Percentiles rank a stretch among this genome's conserved stretches.
Evolutionary conservation across 1,284 basidiomycete species (phyloP).

Genomic region (Ustilago bromivora): DNA sequence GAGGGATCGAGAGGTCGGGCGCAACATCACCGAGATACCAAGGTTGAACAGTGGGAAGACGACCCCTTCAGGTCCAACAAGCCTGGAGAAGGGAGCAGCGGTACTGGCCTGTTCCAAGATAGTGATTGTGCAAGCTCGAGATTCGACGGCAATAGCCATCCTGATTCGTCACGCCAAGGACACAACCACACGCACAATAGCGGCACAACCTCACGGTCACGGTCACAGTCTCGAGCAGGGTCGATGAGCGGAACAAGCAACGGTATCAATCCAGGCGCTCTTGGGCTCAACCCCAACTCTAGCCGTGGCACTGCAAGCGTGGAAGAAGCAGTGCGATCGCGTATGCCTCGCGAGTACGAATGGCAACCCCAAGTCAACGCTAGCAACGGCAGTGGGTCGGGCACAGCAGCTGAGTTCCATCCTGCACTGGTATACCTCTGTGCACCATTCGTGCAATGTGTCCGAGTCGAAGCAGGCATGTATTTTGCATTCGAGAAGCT

Average conservation of each 20-base stretch:
- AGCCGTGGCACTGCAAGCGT: slow-evolving; percentile 5
- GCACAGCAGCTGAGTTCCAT: slow-evolving; percentile 55
- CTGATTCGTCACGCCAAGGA: slow-evolving; percentile 5
- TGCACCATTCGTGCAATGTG: slow-evolving; percentile 68
- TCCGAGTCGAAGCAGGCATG: slow-evolving; percentile 69
- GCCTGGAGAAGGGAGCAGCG: slow-evolving; percentile 8
- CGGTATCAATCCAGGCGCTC: background rate
- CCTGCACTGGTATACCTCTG: slow-evolving; percentile 68
- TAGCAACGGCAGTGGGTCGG: slow-evolving; percentile 3
- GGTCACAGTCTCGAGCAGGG: slow-evolving; percentile 39
- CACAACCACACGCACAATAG: slow-evolving; percentile 18
- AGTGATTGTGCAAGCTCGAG: background rate
- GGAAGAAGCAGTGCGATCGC: slow-evolving; percentile 34
- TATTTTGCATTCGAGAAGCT: slow-evolving; percentile 69
- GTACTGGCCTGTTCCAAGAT: slow-evolving; percentile 6
- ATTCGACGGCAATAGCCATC: background rate
- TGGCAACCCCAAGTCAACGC: slow-evolving; percentile 47
- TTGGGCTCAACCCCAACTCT: background rate
- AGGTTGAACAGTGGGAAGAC: slow-evolving; percentile 9
- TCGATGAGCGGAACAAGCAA: slow-evolving; percentile 29
- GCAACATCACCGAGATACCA: background rate
- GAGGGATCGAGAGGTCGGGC: slow-evolving; percentile 23
- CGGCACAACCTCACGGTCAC: slow-evolving; percentile 35
- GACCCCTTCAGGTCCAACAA: slow-evolving; percentile 28
- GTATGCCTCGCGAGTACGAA: slow-evolving; percentile 59